These are phyloP conservation scores for Inonotus obliquus DNA, from an alignment of 1,284 basidiomycete genomes.

Conservation along the genomic window DNA sequence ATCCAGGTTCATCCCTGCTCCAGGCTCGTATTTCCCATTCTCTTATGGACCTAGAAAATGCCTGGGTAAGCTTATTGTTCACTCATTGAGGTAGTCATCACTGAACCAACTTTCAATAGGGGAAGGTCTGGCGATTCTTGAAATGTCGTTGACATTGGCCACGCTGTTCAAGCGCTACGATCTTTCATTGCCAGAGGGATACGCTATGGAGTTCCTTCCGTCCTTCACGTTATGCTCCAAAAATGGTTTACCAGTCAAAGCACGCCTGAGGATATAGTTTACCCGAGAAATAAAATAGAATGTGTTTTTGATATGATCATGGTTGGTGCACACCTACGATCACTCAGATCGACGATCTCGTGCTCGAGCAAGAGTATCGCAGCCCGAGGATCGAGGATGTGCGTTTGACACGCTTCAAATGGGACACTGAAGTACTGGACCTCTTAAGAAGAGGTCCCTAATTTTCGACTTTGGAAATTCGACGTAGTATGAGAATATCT, in stretches of 20 bases:
- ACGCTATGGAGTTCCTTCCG: neutral
- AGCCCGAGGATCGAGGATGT: neutral
- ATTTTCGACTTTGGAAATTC: too few species aligned
- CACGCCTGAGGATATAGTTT: neutral
- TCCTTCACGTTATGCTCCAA: neutral
- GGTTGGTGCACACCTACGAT: neutral
- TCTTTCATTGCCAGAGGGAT: neutral
- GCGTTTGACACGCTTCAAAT: too few species aligned
- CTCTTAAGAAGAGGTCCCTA: too few species aligned
- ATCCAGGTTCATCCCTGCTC: neutral
- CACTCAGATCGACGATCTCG: neutral
- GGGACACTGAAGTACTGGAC: too few species aligned
- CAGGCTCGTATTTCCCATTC: neutral
- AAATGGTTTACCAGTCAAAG: neutral
- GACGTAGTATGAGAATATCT: too few species aligned
- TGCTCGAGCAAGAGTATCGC: neutral
- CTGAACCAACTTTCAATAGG: neutral
- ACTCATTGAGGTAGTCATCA: neutral
- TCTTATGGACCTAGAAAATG: slow-evolving; percentile 1
- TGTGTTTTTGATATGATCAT: neutral
- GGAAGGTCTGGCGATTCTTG: neutral
- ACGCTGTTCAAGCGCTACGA: neutral
- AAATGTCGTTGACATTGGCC: neutral
- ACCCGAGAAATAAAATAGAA: neutral
- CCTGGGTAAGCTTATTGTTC: neutral